Evolutionary conservation across 2,329 filamentous ascomycete species (phyloP), one percentile per base, ranked within the genome.

Genomic region (Alternaria conjuncta): DNA sequence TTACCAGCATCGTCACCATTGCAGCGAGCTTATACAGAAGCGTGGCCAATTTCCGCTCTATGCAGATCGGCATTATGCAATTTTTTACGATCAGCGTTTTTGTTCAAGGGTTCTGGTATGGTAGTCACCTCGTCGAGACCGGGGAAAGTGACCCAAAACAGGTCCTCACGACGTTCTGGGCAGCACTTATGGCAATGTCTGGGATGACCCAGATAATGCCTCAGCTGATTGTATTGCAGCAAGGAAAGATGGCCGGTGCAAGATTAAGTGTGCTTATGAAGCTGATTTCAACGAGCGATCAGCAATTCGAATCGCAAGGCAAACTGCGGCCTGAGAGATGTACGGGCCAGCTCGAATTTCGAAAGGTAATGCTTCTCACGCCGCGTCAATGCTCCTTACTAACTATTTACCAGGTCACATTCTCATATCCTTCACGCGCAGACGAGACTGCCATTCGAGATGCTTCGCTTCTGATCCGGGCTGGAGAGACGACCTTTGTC

Each of bases 101-200:
- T 69, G 90, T 96, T 0, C 87, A 94, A 61, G 94, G 94, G 0
- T 97, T 98, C 74, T 97, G 92, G 88, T 97, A 94, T 71, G 94
- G 94, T 0, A 87, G 90, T 26, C 82, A 87, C 1, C 85, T 97
- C 2, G 89, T 96, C 10, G 83, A 84, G 10, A 80, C 86, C 2
- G 88, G 88, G 2, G 78, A 84, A 1, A 81, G 88, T 12, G 84
- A 83, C 11, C 82, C 92, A 0, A 92, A 90, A 0, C 84, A 90
- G 59, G 87, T 97, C 4, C 79, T 97, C 47, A 96, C 92, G 0
- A 92, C 93, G 0, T 97, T 98, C 69, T 97, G 96, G 83, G 88
- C 92, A 5, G 91, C 91, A 3, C 82, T 97, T 36, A 88, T 89
- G 55, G 91, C 92, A 1, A 89, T 94, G 5, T 90, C 95, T 69